phyloP scores from a whole-genome alignment of 148 eudicot genomes.

The Nepenthes mirabilis region DNA sequence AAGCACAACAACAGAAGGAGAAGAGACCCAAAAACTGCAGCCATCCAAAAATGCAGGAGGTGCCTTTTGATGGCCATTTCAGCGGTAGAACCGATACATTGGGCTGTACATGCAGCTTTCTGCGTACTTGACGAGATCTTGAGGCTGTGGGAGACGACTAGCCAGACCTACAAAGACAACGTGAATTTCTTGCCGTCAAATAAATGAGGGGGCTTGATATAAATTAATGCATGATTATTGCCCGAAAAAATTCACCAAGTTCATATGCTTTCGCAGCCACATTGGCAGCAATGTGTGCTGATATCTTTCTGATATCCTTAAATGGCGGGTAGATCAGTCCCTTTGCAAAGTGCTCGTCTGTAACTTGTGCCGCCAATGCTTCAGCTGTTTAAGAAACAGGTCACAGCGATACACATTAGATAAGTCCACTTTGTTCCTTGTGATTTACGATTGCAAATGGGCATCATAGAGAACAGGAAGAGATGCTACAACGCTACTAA shows the following conservation, averaged over 20 bases:
- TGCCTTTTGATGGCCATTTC: not conserved
- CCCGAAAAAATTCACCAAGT: slow-evolving; percentile 22
- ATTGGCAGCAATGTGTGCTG: slow-evolving; percentile 37
- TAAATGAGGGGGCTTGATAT: too few relatives aligned
- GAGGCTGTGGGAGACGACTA: slow-evolving; percentile 64
- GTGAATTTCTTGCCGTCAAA: too few relatives aligned
- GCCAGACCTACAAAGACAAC: slow-evolving; percentile 44
- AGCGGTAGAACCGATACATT: slow-evolving; percentile 30
- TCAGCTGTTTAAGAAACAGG: slow-evolving; percentile 38
- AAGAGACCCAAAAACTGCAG: too few relatives aligned
- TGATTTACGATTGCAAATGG: too few relatives aligned
- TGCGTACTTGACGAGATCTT: slow-evolving; percentile 51
- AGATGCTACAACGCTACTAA: too few relatives aligned
- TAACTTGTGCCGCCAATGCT: slow-evolving; percentile 78
- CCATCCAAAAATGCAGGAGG: too few relatives aligned
- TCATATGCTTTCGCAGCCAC: slow-evolving; percentile 44
- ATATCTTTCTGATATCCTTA: slow-evolving; percentile 31
- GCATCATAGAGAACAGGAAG: too few relatives aligned
- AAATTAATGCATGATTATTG: not conserved
- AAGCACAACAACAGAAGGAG: not conserved
- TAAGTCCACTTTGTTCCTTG: too few relatives aligned
- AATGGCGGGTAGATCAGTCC: slow-evolving; percentile 38
- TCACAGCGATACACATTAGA: not conserved
- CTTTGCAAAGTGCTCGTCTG: slow-evolving; percentile 31
- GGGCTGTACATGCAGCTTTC: slow-evolving; percentile 94